Base-by-base conservation (phyloP, 257 asterid species). In the Solanum piurae region DNA sequence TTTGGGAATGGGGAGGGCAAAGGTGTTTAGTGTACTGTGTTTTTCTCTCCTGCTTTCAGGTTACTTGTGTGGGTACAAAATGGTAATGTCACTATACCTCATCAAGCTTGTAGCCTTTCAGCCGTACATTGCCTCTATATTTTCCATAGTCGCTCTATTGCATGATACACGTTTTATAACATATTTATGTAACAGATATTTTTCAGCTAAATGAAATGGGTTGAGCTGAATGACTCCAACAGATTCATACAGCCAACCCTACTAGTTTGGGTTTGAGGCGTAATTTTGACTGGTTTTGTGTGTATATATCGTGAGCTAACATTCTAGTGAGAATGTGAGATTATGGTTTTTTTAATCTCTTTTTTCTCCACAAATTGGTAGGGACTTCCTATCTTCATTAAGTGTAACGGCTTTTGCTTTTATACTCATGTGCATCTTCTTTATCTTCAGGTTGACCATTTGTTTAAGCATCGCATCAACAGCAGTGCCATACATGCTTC, bases 381-480 rank as follows among this genome's bases (percentile, higher is more conserved):
- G 46, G 29, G 68, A 29, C 38, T 58, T 83, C 9, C 76, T 66
- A 44, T 60, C 58, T 72, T 72, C 87, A 18, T 60, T 18, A 49
- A 80, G 40, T 80, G 66, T 79, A 16, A 46, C 33, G 66, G 34
- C 11, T 62, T 75, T 77, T 62, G 6, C 36, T 87, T 86, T 20
- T 68, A 62, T 83, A 69, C 34, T 87, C 38, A 46, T 84, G 83
- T 69, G 52, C 58, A 33, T 40, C 75, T 34, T 71, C 49, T 88
- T 80, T 69, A 10, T 79, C 34, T 71, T 88, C 93, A 97, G 99
- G 99, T 97, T 87, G 98, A 96, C 83, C 99, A 97, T 92, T 91
- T 97, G 89, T 97, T 97, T 92, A 97, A 93, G 96, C 99, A 96
- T 92, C 92, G 99, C 72, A 93, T 96, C 87, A 96, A 93, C 87